Base-by-base conservation (phyloP, 306 rosid species). In the Quercus robur region DNA sequence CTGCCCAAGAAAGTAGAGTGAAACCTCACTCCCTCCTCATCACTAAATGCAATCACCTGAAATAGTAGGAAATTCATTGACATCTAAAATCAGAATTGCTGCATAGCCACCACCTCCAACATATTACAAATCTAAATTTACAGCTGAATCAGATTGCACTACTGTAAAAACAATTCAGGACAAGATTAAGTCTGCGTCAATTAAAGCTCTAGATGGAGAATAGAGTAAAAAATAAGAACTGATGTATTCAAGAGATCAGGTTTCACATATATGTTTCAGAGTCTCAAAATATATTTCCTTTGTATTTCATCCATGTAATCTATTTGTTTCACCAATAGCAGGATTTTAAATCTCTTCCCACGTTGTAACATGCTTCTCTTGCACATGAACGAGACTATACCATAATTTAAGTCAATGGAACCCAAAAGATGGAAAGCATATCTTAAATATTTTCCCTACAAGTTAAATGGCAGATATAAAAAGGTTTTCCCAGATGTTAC, bases 21-120 rank as follows among this genome's bases (percentile, higher is more conserved):
- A 86, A 93, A 95, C 83, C 97, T 90, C 30, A 95, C 98, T 77
- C 98, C 99, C 78, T 93, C 98, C 84, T 95, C 98, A 78, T 94
- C 98, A 75, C 98, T 84, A 87, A 94, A 94, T 64, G 98, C 97
- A 86, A 92, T 90, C 73, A 94, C 90, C 98, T 94, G 88, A 76
- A 88, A 70, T 49, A 72, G 25, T 41, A 76, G 28, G 66, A 73
- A 59, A 44, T 35, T 70, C 70, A 79, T 35, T 69, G 26, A 28
- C 52, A 76, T 13, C 62, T 41, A 73, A 3, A 52, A 56, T 5
- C 17, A 62, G 26, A 81, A 12, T 23, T 63, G 31, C 56, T 56
- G 74, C 79, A 69, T 56, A 71, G 71, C 52, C 3, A 31, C 75
- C 21, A 44, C 8, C 46, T 71, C 61, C 19, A 52, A 38, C 38